Base-by-base conservation (phyloP, 2,329 filamentous ascomycete species). In the Talaromyces sp. region DNA sequence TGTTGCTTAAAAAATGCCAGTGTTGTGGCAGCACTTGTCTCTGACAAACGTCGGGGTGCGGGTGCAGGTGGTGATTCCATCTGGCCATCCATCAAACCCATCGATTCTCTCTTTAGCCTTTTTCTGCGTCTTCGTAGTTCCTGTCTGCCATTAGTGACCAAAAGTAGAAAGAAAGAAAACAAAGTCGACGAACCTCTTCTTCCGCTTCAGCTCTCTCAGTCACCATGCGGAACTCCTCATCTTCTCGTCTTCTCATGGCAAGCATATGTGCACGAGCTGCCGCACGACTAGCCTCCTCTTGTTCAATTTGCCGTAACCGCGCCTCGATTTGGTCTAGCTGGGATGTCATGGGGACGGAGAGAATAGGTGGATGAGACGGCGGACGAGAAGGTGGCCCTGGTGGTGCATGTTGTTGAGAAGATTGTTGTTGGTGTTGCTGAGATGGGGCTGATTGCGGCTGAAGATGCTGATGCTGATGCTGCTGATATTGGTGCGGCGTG, bases 1-100 rank as follows among this genome's bases (percentile, higher is more conserved):
- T 77, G 75, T 60, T 77, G 75, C 64, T 77, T 77, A 67, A 77
- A 76, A 57, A 76, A 77, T 16, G 75, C 75, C 61, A 77, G 66
- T 31, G 75, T 76, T 7, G 75, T 77, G 18, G 75, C 75, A 31
- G 75, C 75, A 66, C 75, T 77, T 52, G 75, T 77, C 66, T 77
- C 75, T 48, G 75, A 77, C 50, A 77, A 64, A 31, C 75, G 75
- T 61, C 75, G 74, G 21, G 75, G 72, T 58, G 74, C 74, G 35
- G 74, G 73, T 37, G 73, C 72, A 18, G 75, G 75, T 42, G 75
- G 74, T 46, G 75, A 76, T 64, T 77, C 75, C 14, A 68, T 65
- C 25, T 66, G 67, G 14, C 69, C 66, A 63, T 77, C 75, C n/a
- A 71, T 70, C 12, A 77, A 64, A 9, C 75, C 75, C 75, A 77